Conservation (phyloP, 495 filamentous ascomycete genomes). For the Neurospora sp. region DNA sequence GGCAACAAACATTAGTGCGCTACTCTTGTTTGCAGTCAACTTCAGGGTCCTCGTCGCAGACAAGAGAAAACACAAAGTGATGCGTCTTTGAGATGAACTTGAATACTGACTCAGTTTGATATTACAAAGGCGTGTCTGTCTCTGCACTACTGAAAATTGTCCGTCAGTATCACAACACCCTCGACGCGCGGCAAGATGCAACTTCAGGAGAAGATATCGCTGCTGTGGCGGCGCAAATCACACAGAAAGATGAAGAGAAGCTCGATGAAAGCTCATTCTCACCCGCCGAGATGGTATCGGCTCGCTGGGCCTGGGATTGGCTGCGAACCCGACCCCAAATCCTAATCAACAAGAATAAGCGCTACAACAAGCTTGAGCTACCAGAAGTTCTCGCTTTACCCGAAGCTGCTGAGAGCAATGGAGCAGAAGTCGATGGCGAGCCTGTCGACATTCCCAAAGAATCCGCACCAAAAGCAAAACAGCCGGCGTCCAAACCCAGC, state of each 20-base stretch:
- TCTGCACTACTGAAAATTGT: constrained; percentile 19
- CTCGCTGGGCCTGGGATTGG: constrained; percentile 37
- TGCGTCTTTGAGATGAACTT: not conserved
- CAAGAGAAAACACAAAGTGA: not conserved
- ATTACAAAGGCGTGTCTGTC: constrained; percentile 15
- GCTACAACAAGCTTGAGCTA: constrained; percentile 31
- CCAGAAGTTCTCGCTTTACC: constrained; percentile 32
- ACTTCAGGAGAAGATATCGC: constrained; percentile 1
- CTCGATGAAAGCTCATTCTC: constrained; percentile 11
- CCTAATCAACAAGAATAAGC: constrained; percentile 28
- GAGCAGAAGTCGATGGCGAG: not conserved
- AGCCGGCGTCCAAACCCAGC: not conserved
- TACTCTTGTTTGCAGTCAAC: not conserved
- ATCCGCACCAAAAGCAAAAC: not conserved
- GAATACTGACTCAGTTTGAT: constrained; percentile 5
- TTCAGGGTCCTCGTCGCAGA: not conserved
- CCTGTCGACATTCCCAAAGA: not conserved
- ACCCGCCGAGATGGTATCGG: constrained; percentile 22
- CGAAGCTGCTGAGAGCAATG: constrained; percentile 12
- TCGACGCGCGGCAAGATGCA: constrained; percentile 4
- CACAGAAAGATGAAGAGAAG: constrained; percentile 5
- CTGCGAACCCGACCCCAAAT: constrained; percentile 31
- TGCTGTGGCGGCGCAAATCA: not conserved
- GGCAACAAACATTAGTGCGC: not conserved
- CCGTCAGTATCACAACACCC: constrained; percentile 16